Evolutionary conservation across 108 stramenopile species (phyloP).

Genomic region (Nannochloropsis salina): DNA sequence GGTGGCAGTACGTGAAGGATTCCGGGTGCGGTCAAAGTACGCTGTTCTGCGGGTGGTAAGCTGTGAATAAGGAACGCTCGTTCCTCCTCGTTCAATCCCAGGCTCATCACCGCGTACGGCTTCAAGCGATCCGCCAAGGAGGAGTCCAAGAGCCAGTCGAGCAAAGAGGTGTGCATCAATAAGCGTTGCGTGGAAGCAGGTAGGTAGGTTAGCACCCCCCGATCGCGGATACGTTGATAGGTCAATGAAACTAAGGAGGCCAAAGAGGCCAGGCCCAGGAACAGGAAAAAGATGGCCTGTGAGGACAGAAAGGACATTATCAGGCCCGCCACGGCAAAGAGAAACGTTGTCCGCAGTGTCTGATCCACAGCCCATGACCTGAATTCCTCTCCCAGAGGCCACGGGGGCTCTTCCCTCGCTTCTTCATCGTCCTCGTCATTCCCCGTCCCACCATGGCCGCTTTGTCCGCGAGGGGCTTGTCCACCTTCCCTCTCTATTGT

Average conservation of each 20-base stretch:
- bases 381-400: background rate
- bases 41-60: background rate
- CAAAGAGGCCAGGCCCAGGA: background rate
- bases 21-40: background rate
- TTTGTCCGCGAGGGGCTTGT: background rate
- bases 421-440: background rate
- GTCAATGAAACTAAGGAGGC: background rate
- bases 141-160: background rate
- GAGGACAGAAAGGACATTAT: background rate
- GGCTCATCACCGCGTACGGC: background rate
- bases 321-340: background rate
- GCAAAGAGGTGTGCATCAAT: background rate
- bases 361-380: background rate
- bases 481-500: background rate
- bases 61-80: background rate
- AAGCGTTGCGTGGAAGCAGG: background rate
- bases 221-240: background rate
- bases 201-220: background rate
- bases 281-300: background rate
- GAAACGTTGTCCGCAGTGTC: background rate
- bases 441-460: background rate
- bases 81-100: constrained; percentile 9
- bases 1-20: background rate
- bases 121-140: constrained; percentile 16
- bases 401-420: background rate